Percentiles rank a stretch among this genome's conserved stretches.
These are phyloP conservation scores for Mortierella claussenii DNA, from an alignment of 192 early-diverging fungal genomes.

Conservation along the genomic window DNA sequence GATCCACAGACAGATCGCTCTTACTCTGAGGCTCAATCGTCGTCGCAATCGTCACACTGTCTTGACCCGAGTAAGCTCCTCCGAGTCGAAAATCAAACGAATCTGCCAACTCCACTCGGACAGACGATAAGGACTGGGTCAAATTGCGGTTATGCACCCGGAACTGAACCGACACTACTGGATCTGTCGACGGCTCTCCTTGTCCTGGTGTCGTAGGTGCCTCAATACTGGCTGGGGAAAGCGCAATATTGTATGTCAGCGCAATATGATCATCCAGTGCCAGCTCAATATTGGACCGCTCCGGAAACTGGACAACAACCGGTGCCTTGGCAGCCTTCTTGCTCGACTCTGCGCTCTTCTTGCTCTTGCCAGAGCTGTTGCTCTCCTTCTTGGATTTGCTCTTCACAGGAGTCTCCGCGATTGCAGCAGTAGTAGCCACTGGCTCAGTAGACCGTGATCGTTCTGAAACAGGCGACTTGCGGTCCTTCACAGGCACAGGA, in stretches of 20 bases:
- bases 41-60: constrained; percentile 10
- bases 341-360: constrained; percentile 14
- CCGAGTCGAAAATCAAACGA: constrained; percentile 49
- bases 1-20: constrained; percentile 10
- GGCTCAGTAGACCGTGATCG: constrained; percentile 4
- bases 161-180: constrained; percentile 19
- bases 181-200: constrained; percentile 27
- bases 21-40: constrained; percentile 43
- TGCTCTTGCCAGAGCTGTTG: neutral
- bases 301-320: constrained; percentile 35
- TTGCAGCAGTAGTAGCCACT: neutral
- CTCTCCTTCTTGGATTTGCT: constrained; percentile 5
- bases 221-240: constrained; percentile 20
- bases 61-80: constrained; percentile 33
- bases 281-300: constrained; percentile 30
- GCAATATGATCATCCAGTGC: constrained; percentile 34
- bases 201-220: constrained; percentile 18
- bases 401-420: constrained; percentile 5
- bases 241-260: constrained; percentile 47
- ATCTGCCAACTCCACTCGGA: constrained; percentile 26
- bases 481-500: constrained; percentile 3
- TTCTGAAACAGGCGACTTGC: constrained; percentile 16
- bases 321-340: constrained; percentile 39
- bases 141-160: constrained; percentile 34
- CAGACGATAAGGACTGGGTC: constrained; percentile 9